Evolutionary conservation across 495 filamentous ascomycete genomes (phyloP).

Genomic region (Pseudoneurospora amorphoporcata): DNA sequence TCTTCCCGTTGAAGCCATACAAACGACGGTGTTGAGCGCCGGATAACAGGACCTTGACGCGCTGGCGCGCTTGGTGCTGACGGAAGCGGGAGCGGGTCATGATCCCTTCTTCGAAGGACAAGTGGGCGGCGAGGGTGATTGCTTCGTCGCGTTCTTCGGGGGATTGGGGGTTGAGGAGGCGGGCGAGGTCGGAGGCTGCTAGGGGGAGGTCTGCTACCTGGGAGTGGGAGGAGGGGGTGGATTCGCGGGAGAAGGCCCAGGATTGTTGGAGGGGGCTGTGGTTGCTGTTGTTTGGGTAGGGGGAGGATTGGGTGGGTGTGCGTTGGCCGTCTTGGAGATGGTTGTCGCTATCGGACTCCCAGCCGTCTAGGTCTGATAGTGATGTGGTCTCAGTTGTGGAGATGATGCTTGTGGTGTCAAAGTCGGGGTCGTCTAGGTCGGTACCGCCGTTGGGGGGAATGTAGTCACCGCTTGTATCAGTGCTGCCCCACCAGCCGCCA

Average conservation of each 20-base stretch:
- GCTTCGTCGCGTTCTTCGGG: conserved; percentile 73
- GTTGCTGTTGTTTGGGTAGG: conserved; percentile 8
- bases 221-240: conserved; percentile 32
- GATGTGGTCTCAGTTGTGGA: conserved; percentile 37
- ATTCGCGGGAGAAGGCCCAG: conserved; percentile 36
- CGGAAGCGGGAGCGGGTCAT: conserved; percentile 73
- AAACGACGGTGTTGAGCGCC: conserved; percentile 17
- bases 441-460: conserved; percentile 18
- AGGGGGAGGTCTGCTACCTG: conserved; percentile 47
- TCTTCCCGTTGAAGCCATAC: conserved; percentile 6
- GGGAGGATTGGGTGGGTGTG: conserved; percentile 56
- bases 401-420: conserved; percentile 70
- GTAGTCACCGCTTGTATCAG: conserved; percentile 69
- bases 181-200: conserved; percentile 59
- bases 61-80: conserved; percentile 51
- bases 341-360: conserved; percentile 40
- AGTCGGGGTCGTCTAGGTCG: conserved; percentile 38
- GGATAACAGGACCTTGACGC: conserved; percentile 53
- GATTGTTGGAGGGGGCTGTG: not conserved
- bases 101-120: conserved; percentile 50
- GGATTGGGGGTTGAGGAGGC: conserved; percentile 73
- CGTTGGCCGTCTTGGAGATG: conserved; percentile 46
- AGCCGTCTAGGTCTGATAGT: conserved; percentile 30
- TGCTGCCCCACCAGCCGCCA: conserved; percentile 73
- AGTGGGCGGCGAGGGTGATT: conserved; percentile 68